Base-by-base conservation (phyloP, 805 yeast genomes). In the Teunomyces panamensis region DNA sequence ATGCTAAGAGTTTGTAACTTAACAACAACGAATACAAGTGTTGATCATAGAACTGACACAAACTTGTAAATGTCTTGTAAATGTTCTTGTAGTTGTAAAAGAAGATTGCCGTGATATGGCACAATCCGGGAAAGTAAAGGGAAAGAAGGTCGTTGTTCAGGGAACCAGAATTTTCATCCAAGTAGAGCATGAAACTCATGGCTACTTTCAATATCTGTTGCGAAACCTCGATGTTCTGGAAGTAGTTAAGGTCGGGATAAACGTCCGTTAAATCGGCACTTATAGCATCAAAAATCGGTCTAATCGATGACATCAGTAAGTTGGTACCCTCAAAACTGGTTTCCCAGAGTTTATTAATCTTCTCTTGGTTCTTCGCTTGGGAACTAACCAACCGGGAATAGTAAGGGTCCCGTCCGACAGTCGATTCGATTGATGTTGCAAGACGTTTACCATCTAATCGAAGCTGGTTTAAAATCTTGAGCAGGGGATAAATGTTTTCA, bases 41-140 rank as follows among this genome's bases (percentile, higher is more conserved):
- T 10, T 64, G 64, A 5, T 63, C 59, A 30, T 74, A 57, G 10
- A 77, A 49, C 45, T 73, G 74, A 24, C 72, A 63, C 29, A 80
- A 55, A 5, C 71, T 65, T 1, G 60, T 52, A 42, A 77, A 73
- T 3, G 81, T 65, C 36, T 68, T 68, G 39, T 60, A 59, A 1
- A 58, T 48, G 36, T 70, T 57, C 34, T 46, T 49, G 44, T 70
- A 60, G 48, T 69, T 62, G 45, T 69, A 64, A 37, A 75, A 63
- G 9, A 79, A 56, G 2, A 75, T 56, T 0, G 77, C 80, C 0
- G 74, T 71, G 17, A 79, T 53, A 10, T 63, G 53, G 37, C 63
- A 60, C 37, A 79, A 47, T 4, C 76, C 75, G 6, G 64, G 56
- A 34, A 62, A 63, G 52, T 75, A 74, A 50, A 45, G 61, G 33